phyloP scores from a whole-genome alignment of 805 yeast genomes.

The Metschnikowia koreensis region DNA sequence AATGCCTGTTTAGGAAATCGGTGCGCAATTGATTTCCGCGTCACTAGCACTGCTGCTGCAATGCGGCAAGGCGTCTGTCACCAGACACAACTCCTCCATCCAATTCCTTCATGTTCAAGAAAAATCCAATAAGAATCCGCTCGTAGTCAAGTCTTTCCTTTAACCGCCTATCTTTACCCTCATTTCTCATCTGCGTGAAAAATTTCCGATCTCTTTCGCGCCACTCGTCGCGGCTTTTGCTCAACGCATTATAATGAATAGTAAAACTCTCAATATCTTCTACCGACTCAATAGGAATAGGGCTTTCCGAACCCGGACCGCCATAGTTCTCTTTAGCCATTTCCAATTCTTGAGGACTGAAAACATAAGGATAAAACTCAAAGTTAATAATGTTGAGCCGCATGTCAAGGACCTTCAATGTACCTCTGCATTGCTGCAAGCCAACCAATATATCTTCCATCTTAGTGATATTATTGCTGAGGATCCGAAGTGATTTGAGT shows the following conservation, averaged over 20 bases:
- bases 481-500: slow-evolving; percentile 39
- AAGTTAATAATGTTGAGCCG: slow-evolving; percentile 49
- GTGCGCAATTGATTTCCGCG: slow-evolving; percentile 9
- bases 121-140: slow-evolving; percentile 33
- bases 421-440: slow-evolving; percentile 28
- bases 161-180: slow-evolving; percentile 18
- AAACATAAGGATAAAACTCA: slow-evolving; percentile 52
- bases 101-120: slow-evolving; percentile 31
- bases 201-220: slow-evolving; percentile 34
- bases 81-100: slow-evolving; percentile 32
- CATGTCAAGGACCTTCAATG: slow-evolving; percentile 43
- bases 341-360: slow-evolving; percentile 43
- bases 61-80: slow-evolving; percentile 8
- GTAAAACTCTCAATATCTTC: slow-evolving; percentile 55
- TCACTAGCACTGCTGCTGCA: not conserved
- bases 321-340: slow-evolving; percentile 13
- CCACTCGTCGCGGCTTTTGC: slow-evolving; percentile 39
- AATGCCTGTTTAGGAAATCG: slow-evolving; percentile 3
- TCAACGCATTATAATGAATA: slow-evolving; percentile 44
- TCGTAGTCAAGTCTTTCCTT: slow-evolving; percentile 33
- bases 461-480: slow-evolving; percentile 45
- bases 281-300: slow-evolving; percentile 43
- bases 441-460: slow-evolving; percentile 33
- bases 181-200: slow-evolving; percentile 22
- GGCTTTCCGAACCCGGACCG: slow-evolving; percentile 18